phyloP scores from a whole-genome alignment of 805 yeast genomes.

The Ogataea allantospora region DNA sequence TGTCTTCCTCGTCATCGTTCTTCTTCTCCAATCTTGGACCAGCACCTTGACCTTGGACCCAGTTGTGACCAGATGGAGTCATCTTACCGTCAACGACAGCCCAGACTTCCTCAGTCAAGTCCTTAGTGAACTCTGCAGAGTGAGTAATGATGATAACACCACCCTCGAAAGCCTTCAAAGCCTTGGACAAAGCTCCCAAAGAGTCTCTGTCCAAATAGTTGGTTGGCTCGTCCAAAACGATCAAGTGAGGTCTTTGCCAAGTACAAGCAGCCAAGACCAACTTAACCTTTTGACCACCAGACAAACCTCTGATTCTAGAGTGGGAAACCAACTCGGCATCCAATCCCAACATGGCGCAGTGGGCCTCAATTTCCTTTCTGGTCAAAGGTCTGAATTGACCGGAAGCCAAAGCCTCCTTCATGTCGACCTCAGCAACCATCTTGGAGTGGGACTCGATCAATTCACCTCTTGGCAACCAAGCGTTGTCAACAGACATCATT shows the following conservation, averaged over 20 bases:
- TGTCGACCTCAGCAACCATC: slow-evolving; percentile 99
- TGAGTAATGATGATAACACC: slow-evolving; percentile 99
- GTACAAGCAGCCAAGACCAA: slow-evolving; percentile 99
- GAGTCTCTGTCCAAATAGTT: slow-evolving; percentile 99
- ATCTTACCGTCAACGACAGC: slow-evolving; percentile 96
- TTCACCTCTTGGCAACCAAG: slow-evolving; percentile 99
- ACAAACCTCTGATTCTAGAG: slow-evolving; percentile 99
- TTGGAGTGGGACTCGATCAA: slow-evolving; percentile 95
- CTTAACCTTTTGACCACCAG: slow-evolving; percentile 99
- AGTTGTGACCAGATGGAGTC: slow-evolving; percentile 99
- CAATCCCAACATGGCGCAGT: slow-evolving; percentile 97
- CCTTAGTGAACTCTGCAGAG: slow-evolving; percentile 99
- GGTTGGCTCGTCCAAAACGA: slow-evolving; percentile 99
- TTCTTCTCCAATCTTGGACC: slow-evolving; percentile 99
- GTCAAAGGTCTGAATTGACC: slow-evolving; percentile 99
- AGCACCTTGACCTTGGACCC: slow-evolving; percentile 99
- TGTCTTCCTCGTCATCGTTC: slow-evolving; percentile 88
- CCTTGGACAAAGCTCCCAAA: slow-evolving; percentile 98
- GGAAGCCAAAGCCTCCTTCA: slow-evolving; percentile 99
- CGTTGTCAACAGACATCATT: slow-evolving; percentile 99
- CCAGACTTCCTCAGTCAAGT: slow-evolving; percentile 99
- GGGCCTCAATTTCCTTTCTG: slow-evolving; percentile 99
- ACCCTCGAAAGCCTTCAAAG: slow-evolving; percentile 98
- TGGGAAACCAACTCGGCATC: slow-evolving; percentile 99
- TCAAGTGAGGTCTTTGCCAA: slow-evolving; percentile 99